These are phyloP conservation scores for Suillus bovinus DNA, from an alignment of 768 basidiomycete species.

Conservation along the genomic window DNA sequence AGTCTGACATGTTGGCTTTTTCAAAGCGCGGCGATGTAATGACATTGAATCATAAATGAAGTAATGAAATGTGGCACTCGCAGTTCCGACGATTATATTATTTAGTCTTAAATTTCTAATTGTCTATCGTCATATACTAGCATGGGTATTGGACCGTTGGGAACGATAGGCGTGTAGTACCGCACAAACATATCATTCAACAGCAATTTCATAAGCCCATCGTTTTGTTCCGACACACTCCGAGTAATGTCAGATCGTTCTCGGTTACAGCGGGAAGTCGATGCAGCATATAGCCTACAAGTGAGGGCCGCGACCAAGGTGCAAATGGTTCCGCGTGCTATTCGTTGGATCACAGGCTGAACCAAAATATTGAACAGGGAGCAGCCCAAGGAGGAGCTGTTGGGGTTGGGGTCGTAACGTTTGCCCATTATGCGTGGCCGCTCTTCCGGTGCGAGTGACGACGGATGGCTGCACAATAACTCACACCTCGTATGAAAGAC, in stretches of 20 bases:
- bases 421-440: slow-evolving; percentile 74
- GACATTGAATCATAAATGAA: background rate
- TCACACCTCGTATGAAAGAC: slow-evolving; percentile 40
- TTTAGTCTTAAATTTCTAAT: background rate
- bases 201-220: background rate
- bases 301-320: slow-evolving; percentile 59
- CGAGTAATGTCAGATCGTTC: slow-evolving; percentile 33
- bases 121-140: background rate
- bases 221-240: background rate
- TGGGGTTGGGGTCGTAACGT: slow-evolving; percentile 58
- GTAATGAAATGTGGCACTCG: background rate
- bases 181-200: background rate
- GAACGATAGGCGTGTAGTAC: background rate
- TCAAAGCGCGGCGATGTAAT: slow-evolving; percentile 33
- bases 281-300: slow-evolving; percentile 60
- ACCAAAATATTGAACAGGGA: slow-evolving; percentile 41
- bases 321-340: slow-evolving; percentile 21
- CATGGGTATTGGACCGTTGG: background rate
- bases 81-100: background rate
- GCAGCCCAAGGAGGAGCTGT: slow-evolving; percentile 51
- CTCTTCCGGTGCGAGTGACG: slow-evolving; percentile 55
- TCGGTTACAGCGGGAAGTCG: slow-evolving; percentile 52
- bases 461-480: background rate
- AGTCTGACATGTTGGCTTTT: slow-evolving; percentile 37
- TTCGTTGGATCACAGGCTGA: slow-evolving; percentile 10